These are phyloP conservation scores for Chernovozyma sophiae-reginae DNA, from an alignment of 1,139 yeast genomes.

Conservation along the genomic window DNA sequence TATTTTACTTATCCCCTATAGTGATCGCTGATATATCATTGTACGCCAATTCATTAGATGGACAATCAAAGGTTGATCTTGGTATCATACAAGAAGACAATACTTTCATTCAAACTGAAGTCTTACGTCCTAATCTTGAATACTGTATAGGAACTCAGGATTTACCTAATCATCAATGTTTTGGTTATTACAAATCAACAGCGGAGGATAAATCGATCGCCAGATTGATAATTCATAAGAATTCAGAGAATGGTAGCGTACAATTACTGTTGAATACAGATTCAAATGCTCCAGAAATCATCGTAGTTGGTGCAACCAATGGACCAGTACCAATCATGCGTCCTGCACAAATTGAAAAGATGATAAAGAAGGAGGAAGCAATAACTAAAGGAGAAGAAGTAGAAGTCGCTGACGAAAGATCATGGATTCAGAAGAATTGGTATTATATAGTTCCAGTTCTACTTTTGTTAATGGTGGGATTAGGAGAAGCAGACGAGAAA, in stretches of 20 bases:
- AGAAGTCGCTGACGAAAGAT: slow-evolving; percentile 32
- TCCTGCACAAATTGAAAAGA: slow-evolving; percentile 24
- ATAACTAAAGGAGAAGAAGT: slow-evolving; percentile 11
- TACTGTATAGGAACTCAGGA: slow-evolving; percentile 33
- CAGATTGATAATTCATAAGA: slow-evolving; percentile 1
- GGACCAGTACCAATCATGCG: slow-evolving; percentile 28
- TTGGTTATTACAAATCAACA: slow-evolving; percentile 15
- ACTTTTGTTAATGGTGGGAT: slow-evolving; percentile 26
- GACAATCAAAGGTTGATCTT: slow-evolving; percentile 9
- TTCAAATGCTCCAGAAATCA: slow-evolving; percentile 1
- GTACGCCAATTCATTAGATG: slow-evolving; percentile 11
- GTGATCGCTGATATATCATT: slow-evolving; percentile 1
- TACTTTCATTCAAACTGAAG: slow-evolving; percentile 4
- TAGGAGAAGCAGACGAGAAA: slow-evolving; percentile 20
- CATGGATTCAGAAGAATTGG: slow-evolving; percentile 56
- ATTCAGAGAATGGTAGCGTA: background rate
- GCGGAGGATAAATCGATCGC: background rate
- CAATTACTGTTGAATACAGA: slow-evolving; percentile 3
- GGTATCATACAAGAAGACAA: slow-evolving; percentile 14
- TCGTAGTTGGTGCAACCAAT: slow-evolving; percentile 8
- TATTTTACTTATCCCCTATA: background rate
- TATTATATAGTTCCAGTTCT: slow-evolving; percentile 45
- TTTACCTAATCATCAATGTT: slow-evolving; percentile 27
- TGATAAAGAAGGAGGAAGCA: slow-evolving; percentile 11
- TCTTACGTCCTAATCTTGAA: slow-evolving; percentile 8